Base-by-base conservation (phyloP, 1,139 yeast genomes). In the Hansenula sp. region DNA sequence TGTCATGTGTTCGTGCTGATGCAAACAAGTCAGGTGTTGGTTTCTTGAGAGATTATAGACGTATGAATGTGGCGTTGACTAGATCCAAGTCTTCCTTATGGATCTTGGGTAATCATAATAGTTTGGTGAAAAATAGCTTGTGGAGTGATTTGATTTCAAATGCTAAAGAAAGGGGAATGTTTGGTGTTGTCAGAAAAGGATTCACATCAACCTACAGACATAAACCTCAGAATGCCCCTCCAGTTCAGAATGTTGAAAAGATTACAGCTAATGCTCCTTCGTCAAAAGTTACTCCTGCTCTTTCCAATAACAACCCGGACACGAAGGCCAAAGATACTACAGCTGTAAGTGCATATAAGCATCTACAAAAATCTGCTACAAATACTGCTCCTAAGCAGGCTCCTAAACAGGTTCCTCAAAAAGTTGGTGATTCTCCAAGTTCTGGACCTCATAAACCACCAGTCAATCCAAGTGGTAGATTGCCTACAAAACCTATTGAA, bases 61-160 rank as follows among this genome's bases (percentile, higher is more conserved):
- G 97, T 68, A 86, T 90, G 96, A 90, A 90, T 62, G 97, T 90
- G 44, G 97, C 96, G 0, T 68, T 90, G 36, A 90, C 97, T 2
- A 84, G 99, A 69, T 97, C 98, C 0, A 78, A 83, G 51, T 75
- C 95, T 2, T 85, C 97, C 0, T 66, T 94, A 48, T 92, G 97
- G 97, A 81, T 94, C 44, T 64, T 94, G 26, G 99, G 99, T 20
- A 82, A 87, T 54, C 77, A 71, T 34, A 67, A 68, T 11, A 79
- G 95, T 1, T 71, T 90, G 48, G 55, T 60, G 16, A 66, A 76
- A 42, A 83, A 87, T 55, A 69, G 67, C 20, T 77, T 86, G 1
- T 89, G 97, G 97, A 66, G 62, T 21, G 69, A 77, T 44, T 65
- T 89, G 39, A 69, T 87, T 19, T 58, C 62, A 0, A 81, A 88